Evolutionary conservation across 179 eudicot genomes (phyloP).

Genomic region (Spergularia azorica): DNA sequence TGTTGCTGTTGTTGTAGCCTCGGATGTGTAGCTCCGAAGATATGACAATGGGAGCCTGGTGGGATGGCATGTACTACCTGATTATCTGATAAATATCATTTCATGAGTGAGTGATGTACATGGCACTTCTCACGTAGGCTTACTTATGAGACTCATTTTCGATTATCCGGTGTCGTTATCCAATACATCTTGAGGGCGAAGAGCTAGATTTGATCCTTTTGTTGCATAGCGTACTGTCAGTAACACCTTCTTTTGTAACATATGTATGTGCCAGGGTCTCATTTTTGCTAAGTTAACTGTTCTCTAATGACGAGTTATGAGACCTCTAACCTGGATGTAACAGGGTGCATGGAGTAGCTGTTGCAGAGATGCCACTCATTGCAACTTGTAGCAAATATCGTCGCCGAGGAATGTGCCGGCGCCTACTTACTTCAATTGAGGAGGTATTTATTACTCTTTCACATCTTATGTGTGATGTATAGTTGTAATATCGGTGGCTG

Average conservation of each 20-base stretch:
- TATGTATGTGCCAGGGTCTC: neutral
- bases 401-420: conserved; percentile 96
- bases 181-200: no score
- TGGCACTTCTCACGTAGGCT: no score
- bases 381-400: conserved; percentile 90
- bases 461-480: neutral
- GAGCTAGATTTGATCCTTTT: no score
- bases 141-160: no score
- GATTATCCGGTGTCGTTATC: no score
- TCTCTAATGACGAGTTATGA: conserved; percentile 7
- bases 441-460: conserved; percentile 47
- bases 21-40: neutral
- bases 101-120: no score
- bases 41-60: no score
- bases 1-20: no score
- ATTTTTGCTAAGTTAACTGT: neutral
- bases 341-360: conserved; percentile 83
- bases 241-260: no score
- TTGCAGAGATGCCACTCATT: conserved; percentile 92
- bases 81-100: no score
- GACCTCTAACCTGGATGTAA: conserved; percentile 20
- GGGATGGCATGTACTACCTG: no score
- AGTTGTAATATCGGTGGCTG: neutral
- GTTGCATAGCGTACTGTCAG: no score
- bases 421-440: conserved; percentile 67